These are phyloP conservation scores for Withania somnifera DNA, from an alignment of 305 asterid species.

Conservation along the genomic window DNA sequence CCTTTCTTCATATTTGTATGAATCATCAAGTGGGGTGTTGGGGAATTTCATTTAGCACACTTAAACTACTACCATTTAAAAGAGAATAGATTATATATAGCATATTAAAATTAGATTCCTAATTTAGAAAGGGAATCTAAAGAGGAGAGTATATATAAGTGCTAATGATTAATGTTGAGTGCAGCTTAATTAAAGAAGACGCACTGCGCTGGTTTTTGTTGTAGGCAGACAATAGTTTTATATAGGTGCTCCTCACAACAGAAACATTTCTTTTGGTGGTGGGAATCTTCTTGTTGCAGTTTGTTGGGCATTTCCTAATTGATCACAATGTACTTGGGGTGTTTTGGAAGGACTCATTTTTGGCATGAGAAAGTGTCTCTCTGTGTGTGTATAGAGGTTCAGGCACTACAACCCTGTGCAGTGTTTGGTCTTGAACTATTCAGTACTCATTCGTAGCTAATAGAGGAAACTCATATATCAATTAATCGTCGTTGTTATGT, in stretches of 20 bases:
- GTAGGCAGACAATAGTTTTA: not conserved
- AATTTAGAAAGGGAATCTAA: not conserved
- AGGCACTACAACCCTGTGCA: not conserved
- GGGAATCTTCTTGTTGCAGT: constrained; percentile 17
- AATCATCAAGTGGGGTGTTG: constrained; percentile 11
- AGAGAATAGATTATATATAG: not conserved
- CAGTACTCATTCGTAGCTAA: not conserved
- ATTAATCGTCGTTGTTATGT: not conserved
- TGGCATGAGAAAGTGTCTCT: constrained; percentile 49
- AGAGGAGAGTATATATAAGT: not conserved
- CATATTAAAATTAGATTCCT: not conserved
- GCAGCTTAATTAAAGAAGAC: not conserved
- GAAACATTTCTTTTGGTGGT: constrained; percentile 2
- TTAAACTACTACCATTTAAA: constrained; percentile 9
- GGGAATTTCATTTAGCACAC: constrained; percentile 6
- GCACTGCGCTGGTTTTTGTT: not conserved
- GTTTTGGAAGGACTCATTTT: constrained; percentile 26
- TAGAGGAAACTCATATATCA: not conserved
- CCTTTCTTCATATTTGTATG: constrained; percentile 9
- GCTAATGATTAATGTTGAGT: not conserved
- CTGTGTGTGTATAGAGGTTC: not conserved
- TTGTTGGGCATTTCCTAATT: constrained; percentile 11
- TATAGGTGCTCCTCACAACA: constrained; percentile 1
- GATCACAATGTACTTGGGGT: constrained; percentile 5
- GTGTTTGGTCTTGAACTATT: not conserved